These are phyloP conservation scores for Tagetes erecta DNA, from an alignment of 129 eudicot genomes.

Conservation along the genomic window DNA sequence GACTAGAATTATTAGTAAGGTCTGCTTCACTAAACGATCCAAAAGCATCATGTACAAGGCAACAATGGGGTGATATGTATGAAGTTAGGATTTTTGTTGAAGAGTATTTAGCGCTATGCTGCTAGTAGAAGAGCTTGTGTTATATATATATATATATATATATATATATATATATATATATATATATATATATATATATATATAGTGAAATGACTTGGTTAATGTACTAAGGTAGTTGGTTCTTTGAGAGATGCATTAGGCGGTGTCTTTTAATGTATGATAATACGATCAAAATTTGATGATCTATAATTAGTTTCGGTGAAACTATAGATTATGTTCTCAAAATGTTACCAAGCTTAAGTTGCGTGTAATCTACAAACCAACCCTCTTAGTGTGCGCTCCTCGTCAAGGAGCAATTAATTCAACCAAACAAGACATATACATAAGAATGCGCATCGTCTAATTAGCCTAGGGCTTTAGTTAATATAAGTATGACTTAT, in stretches of 20 bases:
- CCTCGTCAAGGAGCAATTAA: not conserved
- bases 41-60: not conserved
- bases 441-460: not conserved
- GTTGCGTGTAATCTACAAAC: not conserved
- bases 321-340: not conserved
- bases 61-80: not conserved
- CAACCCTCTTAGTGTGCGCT: not conserved
- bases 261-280: not conserved
- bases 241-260: not conserved
- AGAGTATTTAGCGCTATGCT: not conserved
- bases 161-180: too few species aligned
- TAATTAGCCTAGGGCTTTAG: too few species aligned
- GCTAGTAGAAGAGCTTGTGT: not conserved
- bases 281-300: not conserved
- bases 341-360: not conserved
- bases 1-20: not conserved
- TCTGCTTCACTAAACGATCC: not conserved
- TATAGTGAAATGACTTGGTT: not conserved
- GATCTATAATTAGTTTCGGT: not conserved
- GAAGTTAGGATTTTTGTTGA: not conserved
- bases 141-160: not conserved
- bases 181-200: not conserved
- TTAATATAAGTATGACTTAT: too few species aligned
- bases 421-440: not conserved
- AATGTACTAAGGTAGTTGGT: not conserved